These are phyloP conservation scores for Adiantum capillusveneris DNA, from an alignment of 75 land plant species.

Conservation along the genomic window DNA sequence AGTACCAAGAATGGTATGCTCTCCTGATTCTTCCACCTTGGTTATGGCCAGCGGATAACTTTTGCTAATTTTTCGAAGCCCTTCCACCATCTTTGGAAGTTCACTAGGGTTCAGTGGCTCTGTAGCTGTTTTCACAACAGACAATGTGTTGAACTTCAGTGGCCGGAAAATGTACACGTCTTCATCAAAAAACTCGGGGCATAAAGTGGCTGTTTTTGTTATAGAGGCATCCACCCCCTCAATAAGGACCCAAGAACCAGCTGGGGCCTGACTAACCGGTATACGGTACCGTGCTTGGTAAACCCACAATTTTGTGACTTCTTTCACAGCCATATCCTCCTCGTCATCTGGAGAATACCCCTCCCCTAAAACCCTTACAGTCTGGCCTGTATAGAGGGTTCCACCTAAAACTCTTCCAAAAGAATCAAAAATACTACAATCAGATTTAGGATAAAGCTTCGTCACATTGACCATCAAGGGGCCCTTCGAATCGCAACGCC, in stretches of 20 bases:
- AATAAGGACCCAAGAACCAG: slow-evolving; percentile 98
- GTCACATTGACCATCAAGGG: slow-evolving; percentile 98
- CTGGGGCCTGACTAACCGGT: slow-evolving; percentile 86
- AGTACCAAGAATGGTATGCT: slow-evolving; percentile 95
- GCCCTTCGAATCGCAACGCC: slow-evolving; percentile 68
- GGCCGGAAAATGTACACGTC: slow-evolving; percentile 93
- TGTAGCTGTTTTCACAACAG: slow-evolving; percentile 98
- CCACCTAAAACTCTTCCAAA: slow-evolving; percentile 98
- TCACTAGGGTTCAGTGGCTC: slow-evolving; percentile 99
- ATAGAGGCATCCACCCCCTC: slow-evolving; percentile 99
- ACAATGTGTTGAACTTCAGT: slow-evolving; percentile 79
- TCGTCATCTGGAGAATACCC: slow-evolving; percentile 99
- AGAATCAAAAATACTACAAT: slow-evolving; percentile 98
- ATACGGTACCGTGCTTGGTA: slow-evolving; percentile 94
- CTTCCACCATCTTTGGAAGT: slow-evolving; percentile 99
- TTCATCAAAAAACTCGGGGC: slow-evolving; percentile 71
- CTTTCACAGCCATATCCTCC: slow-evolving; percentile 97
- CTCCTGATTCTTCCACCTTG: slow-evolving; percentile 98
- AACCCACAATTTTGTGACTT: slow-evolving; percentile 94
- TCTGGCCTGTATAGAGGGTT: slow-evolving; percentile 87
- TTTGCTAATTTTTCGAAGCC: slow-evolving; percentile 95
- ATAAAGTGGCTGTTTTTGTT: slow-evolving; percentile 94
- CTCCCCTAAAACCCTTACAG: slow-evolving; percentile 87
- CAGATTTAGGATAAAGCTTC: slow-evolving; percentile 93
- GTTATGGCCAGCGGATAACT: slow-evolving; percentile 98